phyloP scores from a whole-genome alignment of 345 rosid genomes.

The Eucalyptus polyanthemos region DNA sequence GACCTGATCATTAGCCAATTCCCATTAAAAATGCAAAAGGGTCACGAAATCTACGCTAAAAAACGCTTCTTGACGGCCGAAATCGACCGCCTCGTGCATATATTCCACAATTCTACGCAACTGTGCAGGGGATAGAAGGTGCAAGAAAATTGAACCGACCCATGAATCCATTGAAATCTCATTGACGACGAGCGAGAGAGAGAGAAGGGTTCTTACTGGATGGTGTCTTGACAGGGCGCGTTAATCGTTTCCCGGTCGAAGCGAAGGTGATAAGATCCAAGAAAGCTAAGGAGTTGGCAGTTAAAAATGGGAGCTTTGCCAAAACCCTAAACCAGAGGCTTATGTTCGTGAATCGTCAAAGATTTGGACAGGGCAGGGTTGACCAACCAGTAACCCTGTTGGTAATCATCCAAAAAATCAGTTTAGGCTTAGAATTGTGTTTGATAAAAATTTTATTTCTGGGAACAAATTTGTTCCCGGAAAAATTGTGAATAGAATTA shows the following conservation, averaged over 20 bases:
- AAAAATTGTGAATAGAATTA: too few relatives aligned
- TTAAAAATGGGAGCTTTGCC: not conserved
- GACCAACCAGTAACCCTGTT: not conserved
- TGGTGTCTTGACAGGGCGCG: not conserved
- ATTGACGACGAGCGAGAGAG: not conserved
- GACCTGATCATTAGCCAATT: not conserved
- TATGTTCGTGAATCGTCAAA: not conserved
- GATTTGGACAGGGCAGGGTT: not conserved
- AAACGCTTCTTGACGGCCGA: not conserved
- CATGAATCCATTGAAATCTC: not conserved
- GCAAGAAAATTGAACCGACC: not conserved
- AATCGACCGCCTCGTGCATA: not conserved
- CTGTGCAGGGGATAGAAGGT: not conserved
- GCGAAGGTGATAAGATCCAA: not conserved
- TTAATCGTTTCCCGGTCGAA: not conserved
- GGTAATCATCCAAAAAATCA: too few relatives aligned
- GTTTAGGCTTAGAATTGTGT: too few relatives aligned
- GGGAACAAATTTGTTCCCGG: too few relatives aligned
- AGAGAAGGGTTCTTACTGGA: not conserved
- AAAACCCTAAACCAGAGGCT: not conserved
- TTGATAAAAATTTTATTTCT: too few relatives aligned
- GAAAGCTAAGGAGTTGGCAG: not conserved
- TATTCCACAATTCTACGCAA: not conserved
- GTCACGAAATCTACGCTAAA: not conserved
- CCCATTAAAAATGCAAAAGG: not conserved